Percentiles rank a stretch among this genome's conserved stretches.
These are phyloP conservation scores for Nemophila menziesii DNA, from an alignment of 257 asterid genomes.

Conservation along the genomic window DNA sequence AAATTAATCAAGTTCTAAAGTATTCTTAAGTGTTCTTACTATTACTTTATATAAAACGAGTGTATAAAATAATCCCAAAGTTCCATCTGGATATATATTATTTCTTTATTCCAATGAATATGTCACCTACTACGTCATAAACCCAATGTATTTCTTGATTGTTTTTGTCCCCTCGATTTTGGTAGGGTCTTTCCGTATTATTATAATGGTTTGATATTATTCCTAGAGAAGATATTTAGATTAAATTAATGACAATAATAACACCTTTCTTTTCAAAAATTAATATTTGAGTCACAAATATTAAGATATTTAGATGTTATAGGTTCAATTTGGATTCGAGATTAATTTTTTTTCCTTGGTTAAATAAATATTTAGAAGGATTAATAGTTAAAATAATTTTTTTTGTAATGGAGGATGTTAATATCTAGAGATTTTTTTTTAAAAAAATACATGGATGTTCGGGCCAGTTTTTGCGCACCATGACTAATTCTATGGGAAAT, in stretches of 20 bases:
- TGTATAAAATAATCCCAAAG: neutral
- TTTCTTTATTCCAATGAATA: neutral
- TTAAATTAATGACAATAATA: constrained; percentile 3
- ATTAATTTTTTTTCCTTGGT: too few relatives aligned
- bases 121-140: neutral
- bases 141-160: neutral
- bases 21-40: too few relatives aligned
- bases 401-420: too few relatives aligned
- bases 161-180: neutral
- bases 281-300: neutral
- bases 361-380: too few relatives aligned
- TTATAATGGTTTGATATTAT: neutral
- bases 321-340: too few relatives aligned
- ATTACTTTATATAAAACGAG: too few relatives aligned
- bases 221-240: neutral
- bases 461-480: too few relatives aligned
- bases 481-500: too few relatives aligned
- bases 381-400: too few relatives aligned
- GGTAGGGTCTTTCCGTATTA: neutral
- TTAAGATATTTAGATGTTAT: too few relatives aligned
- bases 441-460: too few relatives aligned
- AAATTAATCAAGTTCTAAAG: neutral
- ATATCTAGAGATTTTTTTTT: too few relatives aligned
- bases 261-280: constrained; percentile 7
- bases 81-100: neutral